Evolutionary conservation across 192 early-diverging fungal genomes (phyloP).

Genomic region (Dissophora globulifera): DNA sequence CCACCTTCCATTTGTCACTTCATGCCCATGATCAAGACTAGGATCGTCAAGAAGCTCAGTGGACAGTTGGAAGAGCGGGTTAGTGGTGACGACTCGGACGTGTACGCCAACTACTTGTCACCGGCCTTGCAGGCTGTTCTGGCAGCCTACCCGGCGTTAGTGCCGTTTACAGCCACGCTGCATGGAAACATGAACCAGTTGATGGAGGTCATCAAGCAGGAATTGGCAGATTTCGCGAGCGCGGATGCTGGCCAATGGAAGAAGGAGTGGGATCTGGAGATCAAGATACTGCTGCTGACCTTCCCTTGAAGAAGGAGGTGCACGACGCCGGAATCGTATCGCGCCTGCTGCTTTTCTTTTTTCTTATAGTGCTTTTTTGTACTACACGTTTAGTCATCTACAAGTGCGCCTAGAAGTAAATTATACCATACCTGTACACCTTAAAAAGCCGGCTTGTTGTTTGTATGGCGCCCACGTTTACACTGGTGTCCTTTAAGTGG

Average conservation of each 20-base stretch:
- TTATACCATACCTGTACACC: too few relatives aligned
- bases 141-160: conserved; percentile 2
- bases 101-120: conserved; percentile 33
- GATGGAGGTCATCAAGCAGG: conserved; percentile 4
- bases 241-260: conserved; percentile 18
- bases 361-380: too few relatives aligned
- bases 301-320: conserved; percentile 24
- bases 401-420: too few relatives aligned
- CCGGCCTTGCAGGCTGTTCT: conserved; percentile 15
- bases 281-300: conserved; percentile 29
- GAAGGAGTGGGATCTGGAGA: conserved; percentile 39
- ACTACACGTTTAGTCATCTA: too few relatives aligned
- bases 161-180: not conserved
- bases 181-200: conserved; percentile 44
- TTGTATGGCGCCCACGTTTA: too few relatives aligned
- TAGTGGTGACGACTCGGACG: conserved; percentile 30
- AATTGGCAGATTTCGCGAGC: conserved; percentile 2
- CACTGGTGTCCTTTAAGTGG: too few relatives aligned
- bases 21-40: conserved; percentile 55
- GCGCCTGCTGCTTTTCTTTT: too few relatives aligned
- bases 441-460: too few relatives aligned
- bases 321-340: too few relatives aligned
- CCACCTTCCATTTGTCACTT: conserved; percentile 72
- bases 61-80: not conserved
- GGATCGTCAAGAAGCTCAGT: conserved; percentile 29